These are phyloP conservation scores for Pterocarpus macrocarpus DNA, from an alignment of 306 rosid species.

Conservation along the genomic window DNA sequence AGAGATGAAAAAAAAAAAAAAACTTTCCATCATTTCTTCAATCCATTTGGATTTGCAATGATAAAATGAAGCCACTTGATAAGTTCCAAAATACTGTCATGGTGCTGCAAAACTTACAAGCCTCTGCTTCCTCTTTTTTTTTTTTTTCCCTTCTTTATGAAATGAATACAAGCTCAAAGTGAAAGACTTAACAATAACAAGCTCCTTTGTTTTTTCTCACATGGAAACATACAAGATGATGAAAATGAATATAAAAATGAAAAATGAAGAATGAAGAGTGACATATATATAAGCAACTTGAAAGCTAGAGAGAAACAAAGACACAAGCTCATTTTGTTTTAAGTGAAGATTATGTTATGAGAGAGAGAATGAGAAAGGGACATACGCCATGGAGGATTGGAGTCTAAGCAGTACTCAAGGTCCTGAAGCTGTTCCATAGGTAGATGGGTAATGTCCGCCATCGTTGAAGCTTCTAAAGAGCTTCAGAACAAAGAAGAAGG, in stretches of 20 bases:
- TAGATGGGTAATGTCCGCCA: slow-evolving; percentile 93
- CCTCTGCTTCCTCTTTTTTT: background rate
- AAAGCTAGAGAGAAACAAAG: slow-evolving; percentile 29
- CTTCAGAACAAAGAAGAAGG: slow-evolving; percentile 4
- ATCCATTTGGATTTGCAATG: slow-evolving; percentile 37
- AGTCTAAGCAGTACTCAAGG: slow-evolving; percentile 98
- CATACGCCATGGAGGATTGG: slow-evolving; percentile 98
- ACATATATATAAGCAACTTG: slow-evolving; percentile 10
- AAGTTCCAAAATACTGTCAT: slow-evolving; percentile 29
- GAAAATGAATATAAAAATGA: slow-evolving; percentile 14
- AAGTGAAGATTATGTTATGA: slow-evolving; percentile 14
- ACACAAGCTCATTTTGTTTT: slow-evolving; percentile 34
- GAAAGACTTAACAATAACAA: slow-evolving; percentile 33
- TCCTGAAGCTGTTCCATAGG: slow-evolving; percentile 99
- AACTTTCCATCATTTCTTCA: slow-evolving; percentile 29
- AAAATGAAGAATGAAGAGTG: slow-evolving; percentile 23
- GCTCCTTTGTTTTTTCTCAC: background rate
- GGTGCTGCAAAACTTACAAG: slow-evolving; percentile 33
- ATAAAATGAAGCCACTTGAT: slow-evolving; percentile 26
- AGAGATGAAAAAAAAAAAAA: slow-evolving; percentile 10
- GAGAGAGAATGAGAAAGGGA: slow-evolving; percentile 35
- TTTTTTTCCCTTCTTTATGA: background rate
- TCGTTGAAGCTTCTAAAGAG: slow-evolving; percentile 60
- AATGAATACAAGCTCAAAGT: slow-evolving; percentile 24
- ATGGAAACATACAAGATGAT: slow-evolving; percentile 21